Percentiles rank a stretch among this genome's conserved stretches.
Conservation (phyloP, 2,329 filamentous ascomycete species). For the Claviceps sorghi region DNA sequence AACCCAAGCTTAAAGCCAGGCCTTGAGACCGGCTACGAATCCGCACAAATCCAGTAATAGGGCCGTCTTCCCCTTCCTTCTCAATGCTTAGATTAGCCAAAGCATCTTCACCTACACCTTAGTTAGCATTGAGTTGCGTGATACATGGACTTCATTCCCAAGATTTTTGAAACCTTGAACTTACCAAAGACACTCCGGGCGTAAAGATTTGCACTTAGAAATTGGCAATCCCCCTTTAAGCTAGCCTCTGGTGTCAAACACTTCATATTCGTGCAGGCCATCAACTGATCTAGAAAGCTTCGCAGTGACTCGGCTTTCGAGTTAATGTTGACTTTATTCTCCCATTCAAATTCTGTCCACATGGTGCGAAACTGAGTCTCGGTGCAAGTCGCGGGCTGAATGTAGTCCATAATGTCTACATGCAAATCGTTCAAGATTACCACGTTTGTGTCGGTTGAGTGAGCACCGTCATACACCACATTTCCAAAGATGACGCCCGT, state of each 20-base stretch:
- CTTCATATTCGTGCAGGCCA: slow-evolving; percentile 98
- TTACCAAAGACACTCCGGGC: slow-evolving; percentile 95
- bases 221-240: slow-evolving; percentile 93
- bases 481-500: slow-evolving; percentile 98
- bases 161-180: slow-evolving; percentile 23
- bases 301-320: slow-evolving; percentile 85
- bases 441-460: slow-evolving; percentile 85
- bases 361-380: slow-evolving; percentile 99
- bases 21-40: slow-evolving; percentile 97
- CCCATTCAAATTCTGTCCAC: slow-evolving; percentile 99
- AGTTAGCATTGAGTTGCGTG: slow-evolving; percentile 11
- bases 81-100: slow-evolving; percentile 95
- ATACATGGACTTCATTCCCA: background rate
- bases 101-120: slow-evolving; percentile 76
- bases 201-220: slow-evolving; percentile 92
- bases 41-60: slow-evolving; percentile 91
- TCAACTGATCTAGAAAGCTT: slow-evolving; percentile 84
- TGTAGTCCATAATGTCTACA: slow-evolving; percentile 99
- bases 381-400: slow-evolving; percentile 88
- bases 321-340: slow-evolving; percentile 99
- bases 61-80: slow-evolving; percentile 88
- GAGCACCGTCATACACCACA: slow-evolving; percentile 89
- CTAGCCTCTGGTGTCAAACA: slow-evolving; percentile 93
- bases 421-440: slow-evolving; percentile 97
- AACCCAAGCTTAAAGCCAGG: slow-evolving; percentile 81